These are phyloP conservation scores for Solidago caesia DNA, from an alignment of 129 eudicot genomes.

Conservation along the genomic window DNA sequence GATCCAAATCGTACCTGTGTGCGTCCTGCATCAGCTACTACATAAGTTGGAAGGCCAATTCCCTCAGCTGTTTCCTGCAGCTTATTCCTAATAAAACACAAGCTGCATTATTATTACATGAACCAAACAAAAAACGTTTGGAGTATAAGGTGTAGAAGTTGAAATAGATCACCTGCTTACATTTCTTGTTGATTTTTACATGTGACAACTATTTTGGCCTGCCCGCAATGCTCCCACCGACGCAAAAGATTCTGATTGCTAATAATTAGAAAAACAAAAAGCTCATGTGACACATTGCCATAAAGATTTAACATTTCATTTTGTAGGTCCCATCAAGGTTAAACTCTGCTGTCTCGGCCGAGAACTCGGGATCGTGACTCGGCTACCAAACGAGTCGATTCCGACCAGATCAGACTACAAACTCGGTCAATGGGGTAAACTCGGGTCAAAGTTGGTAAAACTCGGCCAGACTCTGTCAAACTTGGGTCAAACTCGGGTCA, in stretches of 20 bases:
- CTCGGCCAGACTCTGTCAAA: too few relatives aligned
- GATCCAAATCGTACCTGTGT: constrained; percentile 60
- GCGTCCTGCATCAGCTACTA: constrained; percentile 95
- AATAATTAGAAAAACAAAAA: constrained; percentile 17
- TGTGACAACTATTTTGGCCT: constrained; percentile 88
- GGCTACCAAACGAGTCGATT: too few relatives aligned
- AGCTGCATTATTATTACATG: constrained; percentile 4
- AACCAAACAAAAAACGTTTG: background rate
- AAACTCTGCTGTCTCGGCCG: background rate
- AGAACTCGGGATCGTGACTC: too few relatives aligned
- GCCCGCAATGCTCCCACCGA: constrained; percentile 90
- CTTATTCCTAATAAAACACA: constrained; percentile 60
- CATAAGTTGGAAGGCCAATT: constrained; percentile 90
- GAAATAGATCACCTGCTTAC: constrained; percentile 51
- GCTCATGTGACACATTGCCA: constrained; percentile 7
- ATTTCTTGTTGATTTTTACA: constrained; percentile 98
- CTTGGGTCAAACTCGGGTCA: too few relatives aligned
- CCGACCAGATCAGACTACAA: too few relatives aligned
- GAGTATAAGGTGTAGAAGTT: constrained; percentile 9
- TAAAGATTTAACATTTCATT: background rate
- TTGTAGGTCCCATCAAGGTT: background rate
- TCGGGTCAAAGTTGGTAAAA: too few relatives aligned
- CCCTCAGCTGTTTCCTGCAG: constrained; percentile 74
- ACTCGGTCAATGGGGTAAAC: too few relatives aligned
- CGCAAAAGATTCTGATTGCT: constrained; percentile 71